phyloP scores from a whole-genome alignment of 768 basidiomycete genomes.

The Butyriboletus loyo region DNA sequence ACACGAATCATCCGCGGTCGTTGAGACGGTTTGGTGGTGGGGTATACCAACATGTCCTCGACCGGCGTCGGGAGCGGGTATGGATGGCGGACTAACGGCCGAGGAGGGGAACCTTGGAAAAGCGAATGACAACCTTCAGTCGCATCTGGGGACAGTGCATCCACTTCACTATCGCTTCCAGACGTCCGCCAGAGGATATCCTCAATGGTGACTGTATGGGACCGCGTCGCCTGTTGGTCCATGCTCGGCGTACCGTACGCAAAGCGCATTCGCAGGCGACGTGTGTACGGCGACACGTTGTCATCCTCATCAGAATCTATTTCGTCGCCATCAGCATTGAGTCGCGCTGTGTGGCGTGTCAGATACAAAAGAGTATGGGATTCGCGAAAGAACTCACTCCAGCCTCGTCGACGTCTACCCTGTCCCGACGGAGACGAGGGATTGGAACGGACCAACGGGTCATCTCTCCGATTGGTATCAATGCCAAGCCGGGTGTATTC shows the following conservation, averaged over 20 bases:
- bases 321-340: slow-evolving; percentile 58
- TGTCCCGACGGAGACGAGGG: slow-evolving; percentile 13
- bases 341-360: slow-evolving; percentile 27
- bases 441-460: slow-evolving; percentile 2
- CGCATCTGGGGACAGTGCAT: slow-evolving; percentile 17
- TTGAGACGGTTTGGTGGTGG: slow-evolving; percentile 7
- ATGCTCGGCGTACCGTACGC: slow-evolving; percentile 16
- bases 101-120: slow-evolving; percentile 14
- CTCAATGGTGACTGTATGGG: slow-evolving; percentile 28
- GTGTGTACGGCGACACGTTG: slow-evolving; percentile 44
- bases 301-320: slow-evolving; percentile 61
- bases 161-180: slow-evolving; percentile 23
- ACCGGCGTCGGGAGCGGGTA: slow-evolving; percentile 58
- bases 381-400: slow-evolving; percentile 24
- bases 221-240: slow-evolving; percentile 30
- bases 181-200: slow-evolving; percentile 24
- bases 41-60: slow-evolving; percentile 45
- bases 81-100: slow-evolving; percentile 17
- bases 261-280: slow-evolving; percentile 43
- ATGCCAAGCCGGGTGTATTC: slow-evolving; percentile 2
- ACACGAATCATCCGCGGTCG: slow-evolving; percentile 16
- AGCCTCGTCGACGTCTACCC: slow-evolving; percentile 32
- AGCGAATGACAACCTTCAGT: slow-evolving; percentile 16
- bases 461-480: slow-evolving; percentile 13
- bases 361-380: slow-evolving; percentile 1